Base-by-base conservation (phyloP, 1,284 basidiomycete species). In the Phylloboletellus chloephorus region DNA sequence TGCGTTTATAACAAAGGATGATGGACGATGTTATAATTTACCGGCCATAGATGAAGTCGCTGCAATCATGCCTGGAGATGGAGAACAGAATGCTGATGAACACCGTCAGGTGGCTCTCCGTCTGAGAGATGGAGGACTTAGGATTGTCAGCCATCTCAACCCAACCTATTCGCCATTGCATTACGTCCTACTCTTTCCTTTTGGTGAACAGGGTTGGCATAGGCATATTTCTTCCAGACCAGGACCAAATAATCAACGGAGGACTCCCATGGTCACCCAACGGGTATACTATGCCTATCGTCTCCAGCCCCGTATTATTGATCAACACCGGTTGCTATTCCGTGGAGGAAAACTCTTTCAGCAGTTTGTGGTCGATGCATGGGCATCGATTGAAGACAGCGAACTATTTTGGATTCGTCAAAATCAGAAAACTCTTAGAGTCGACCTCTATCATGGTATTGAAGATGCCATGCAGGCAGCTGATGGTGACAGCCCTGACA, bases 151-250 rank as follows among this genome's bases (percentile, higher is more conserved):
- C 48, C 56, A 71, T 12, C 37, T 51, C 0, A 58, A 68, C 49
- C 61, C 59, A 12, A 48, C 58, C 0, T 73, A 72, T 51, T 28
- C 51, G 0, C 46, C 63, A 0, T 48, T 72, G 0, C 64, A 68
- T 12, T 70, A 72, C 63, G 59, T 67, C 0, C 47, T 70, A 0
- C 48, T 69, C 0, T 72, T 71, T 49, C 67, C 66, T 9, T n/a
- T 35, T 28, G 71, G 66, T 2, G 54, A 66, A 23, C 33, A 53
- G 30, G 71, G 71, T 1, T 75, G 69, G 69, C 56, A 68, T 49
- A 29, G 50, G 4, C 25, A 60, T 0, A 50, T 71, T 13, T 46
- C 36, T 0, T 25, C 54, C 1, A 29, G 44, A 6, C 0, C 20
- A 1, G 12, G 3, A 10, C 4, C 23, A 41, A 15, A 11, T 0